Conservation (phyloP, 2,329 filamentous ascomycete species). For the Aspergillus luchuensis region DNA sequence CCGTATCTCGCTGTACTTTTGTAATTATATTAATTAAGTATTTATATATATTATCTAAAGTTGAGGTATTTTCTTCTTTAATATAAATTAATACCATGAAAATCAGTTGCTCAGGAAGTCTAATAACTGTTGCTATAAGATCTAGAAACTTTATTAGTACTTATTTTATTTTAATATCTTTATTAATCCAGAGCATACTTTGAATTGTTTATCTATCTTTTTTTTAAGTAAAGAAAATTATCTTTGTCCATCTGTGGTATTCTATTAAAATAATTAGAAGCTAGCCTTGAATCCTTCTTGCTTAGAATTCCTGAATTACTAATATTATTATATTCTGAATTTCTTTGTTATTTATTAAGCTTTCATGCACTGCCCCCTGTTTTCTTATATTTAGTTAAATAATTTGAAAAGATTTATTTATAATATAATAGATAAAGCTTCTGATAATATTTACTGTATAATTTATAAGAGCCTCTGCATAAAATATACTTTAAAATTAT, state of each 20-base stretch:
- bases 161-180: slow-evolving; percentile 25
- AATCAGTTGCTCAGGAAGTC: slow-evolving; percentile 14
- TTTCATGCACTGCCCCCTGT: slow-evolving; percentile 20
- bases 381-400: slow-evolving; percentile 26
- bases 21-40: neutral
- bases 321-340: neutral
- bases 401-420: slow-evolving; percentile 12
- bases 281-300: neutral
- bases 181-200: slow-evolving; percentile 32
- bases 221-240: slow-evolving; percentile 19
- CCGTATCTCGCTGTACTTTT: neutral
- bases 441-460: slow-evolving; percentile 23
- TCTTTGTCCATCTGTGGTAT: slow-evolving; percentile 28
- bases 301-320: slow-evolving; percentile 15
- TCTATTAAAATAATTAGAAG: slow-evolving; percentile 25
- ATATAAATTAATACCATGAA: slow-evolving; percentile 32
- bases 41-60: slow-evolving; percentile 16
- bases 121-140: slow-evolving; percentile 23
- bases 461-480: slow-evolving; percentile 22
- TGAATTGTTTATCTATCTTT: slow-evolving; percentile 27
- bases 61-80: slow-evolving; percentile 18
- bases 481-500: slow-evolving; percentile 21
- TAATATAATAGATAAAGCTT: slow-evolving; percentile 19
- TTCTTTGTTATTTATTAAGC: slow-evolving; percentile 25
- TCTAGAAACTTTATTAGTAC: slow-evolving; percentile 22